Conservation (phyloP, 306 rosid genomes). For the Rosa chinensis region DNA sequence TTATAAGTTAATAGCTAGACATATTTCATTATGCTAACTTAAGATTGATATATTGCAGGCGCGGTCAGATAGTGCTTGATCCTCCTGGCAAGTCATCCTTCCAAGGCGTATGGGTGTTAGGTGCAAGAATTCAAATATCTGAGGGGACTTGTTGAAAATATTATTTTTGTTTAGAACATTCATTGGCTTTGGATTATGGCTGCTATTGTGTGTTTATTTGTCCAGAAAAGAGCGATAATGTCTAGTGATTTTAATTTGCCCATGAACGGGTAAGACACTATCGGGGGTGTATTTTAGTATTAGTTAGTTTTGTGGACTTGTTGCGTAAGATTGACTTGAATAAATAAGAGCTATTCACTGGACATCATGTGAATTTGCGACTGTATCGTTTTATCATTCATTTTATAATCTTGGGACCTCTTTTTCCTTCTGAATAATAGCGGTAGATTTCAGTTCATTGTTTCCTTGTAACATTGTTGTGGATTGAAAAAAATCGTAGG, state of each 20-base stretch:
- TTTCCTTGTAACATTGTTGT: no score
- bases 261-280: neutral
- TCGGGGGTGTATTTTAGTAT: neutral
- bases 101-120: constrained; percentile 3
- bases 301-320: neutral
- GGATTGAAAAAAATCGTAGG: no score
- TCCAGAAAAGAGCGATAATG: neutral
- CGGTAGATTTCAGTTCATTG: no score
- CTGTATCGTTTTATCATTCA: neutral
- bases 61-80: constrained; percentile 57
- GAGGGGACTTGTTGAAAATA: constrained; percentile 1
- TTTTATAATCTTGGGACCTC: neutral
- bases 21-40: neutral
- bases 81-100: neutral
- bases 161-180: neutral
- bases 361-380: neutral
- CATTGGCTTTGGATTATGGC: neutral
- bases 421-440: neutral
- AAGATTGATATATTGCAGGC: constrained; percentile 47
- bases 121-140: neutral
- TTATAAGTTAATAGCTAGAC: neutral
- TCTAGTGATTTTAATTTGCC: neutral
- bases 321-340: neutral
- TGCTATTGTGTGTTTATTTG: neutral
- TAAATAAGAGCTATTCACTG: neutral